A percentile compares a stretch with the other conserved stretches of the same genome.
phyloP scores from a whole-genome alignment of 1,284 basidiomycete genomes.

The Ganoderma resinaceum region DNA sequence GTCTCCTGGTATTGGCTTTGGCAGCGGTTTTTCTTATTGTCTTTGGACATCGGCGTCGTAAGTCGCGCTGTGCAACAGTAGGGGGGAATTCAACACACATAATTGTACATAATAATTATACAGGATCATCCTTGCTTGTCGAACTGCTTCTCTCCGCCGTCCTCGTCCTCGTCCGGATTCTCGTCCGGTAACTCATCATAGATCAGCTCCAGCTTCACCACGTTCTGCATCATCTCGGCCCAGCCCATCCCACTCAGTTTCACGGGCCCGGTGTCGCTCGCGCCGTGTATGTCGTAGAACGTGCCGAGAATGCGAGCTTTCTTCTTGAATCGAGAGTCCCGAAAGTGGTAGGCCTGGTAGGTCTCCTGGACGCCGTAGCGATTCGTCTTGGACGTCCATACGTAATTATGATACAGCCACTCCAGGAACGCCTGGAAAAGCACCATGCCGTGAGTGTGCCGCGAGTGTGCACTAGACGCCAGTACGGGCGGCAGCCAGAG shows the following conservation, averaged over 20 bases:
- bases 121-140: not conserved
- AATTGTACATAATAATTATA: too few relatives aligned
- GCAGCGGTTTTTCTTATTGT: too few relatives aligned
- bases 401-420: not conserved
- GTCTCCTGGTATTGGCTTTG: too few relatives aligned
- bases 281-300: not conserved
- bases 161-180: too few relatives aligned
- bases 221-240: slow-evolving; percentile 5
- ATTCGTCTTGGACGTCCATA: not conserved
- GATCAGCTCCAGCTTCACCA: not conserved
- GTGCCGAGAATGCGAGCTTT: not conserved
- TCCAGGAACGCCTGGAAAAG: not conserved
- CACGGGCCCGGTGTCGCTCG: not conserved
- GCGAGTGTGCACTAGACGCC: too few relatives aligned
- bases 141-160: not conserved
- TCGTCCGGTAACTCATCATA: not conserved
- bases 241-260: not conserved
- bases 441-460: not conserved
- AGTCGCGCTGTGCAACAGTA: too few relatives aligned
- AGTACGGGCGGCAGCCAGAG: not conserved
- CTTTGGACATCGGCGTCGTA: not conserved
- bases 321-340: not conserved
- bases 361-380: not conserved
- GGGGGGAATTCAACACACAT: not conserved
- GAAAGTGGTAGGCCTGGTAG: not conserved